Evolutionary conservation across 139 green algal species (phyloP).

Genomic region (Chlorokybus atmophyticus): DNA sequence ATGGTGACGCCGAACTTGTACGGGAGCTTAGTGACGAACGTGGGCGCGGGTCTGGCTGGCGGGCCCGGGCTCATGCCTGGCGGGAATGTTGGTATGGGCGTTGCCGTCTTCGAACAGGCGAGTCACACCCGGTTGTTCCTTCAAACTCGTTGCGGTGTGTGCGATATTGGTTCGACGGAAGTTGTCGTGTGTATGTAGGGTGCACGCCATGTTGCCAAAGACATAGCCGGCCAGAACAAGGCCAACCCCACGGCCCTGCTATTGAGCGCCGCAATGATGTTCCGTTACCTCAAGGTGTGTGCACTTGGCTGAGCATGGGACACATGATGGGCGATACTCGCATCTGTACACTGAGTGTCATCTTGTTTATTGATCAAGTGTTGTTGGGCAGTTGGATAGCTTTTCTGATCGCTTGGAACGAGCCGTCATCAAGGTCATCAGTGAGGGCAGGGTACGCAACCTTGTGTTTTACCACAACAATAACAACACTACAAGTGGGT

Average conservation of each 20-base stretch:
- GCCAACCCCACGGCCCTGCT: conserved; percentile 30
- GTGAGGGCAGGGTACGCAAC: conserved; percentile 12
- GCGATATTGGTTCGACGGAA: conserved; percentile 21
- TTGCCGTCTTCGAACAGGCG: conserved; percentile 45
- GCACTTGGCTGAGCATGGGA: conserved; percentile 25
- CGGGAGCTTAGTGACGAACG: conserved; percentile 28
- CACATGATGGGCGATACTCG: no score
- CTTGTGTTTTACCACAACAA: no score
- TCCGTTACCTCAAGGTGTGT: conserved; percentile 25
- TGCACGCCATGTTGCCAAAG: conserved; percentile 27
- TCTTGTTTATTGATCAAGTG: no score
- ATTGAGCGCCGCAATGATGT: conserved; percentile 27
- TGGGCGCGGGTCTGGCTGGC: conserved; percentile 22
- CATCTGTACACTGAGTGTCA: no score
- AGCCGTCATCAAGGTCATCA: conserved; percentile 31
- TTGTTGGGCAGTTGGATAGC: no score
- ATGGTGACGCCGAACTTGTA: conserved; percentile 37
- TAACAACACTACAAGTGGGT: no score
- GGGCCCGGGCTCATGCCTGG: neutral
- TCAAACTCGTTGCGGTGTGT: neutral
- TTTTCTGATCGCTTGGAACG: conserved; percentile 35
- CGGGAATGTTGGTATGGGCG: conserved; percentile 7
- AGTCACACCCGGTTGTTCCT: neutral
- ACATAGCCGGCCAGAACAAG: conserved; percentile 17
- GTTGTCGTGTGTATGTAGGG: conserved; percentile 24